Base-by-base conservation (phyloP, 441 rosid genomes). In the Daphne laureola region DNA sequence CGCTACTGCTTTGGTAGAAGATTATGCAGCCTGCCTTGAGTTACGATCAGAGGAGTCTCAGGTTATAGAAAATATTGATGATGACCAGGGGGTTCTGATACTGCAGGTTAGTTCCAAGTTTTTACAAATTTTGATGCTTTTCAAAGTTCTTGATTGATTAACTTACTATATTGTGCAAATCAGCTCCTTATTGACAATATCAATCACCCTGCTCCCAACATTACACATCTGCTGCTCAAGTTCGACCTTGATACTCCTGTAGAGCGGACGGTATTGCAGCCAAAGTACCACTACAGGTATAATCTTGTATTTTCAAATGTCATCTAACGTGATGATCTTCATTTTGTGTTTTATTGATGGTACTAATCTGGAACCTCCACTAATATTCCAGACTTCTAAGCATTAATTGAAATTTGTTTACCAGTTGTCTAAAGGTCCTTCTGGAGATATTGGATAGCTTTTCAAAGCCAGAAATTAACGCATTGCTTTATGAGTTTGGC, bases 1-100 rank as follows among this genome's bases (percentile, higher is more conserved):
- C 52, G 89, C 91, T 14, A 72, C 59, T 63, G 63, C 76, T 56
- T 76, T 93, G 77, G 76, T 77, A 49, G 99, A 87, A 76, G 99
- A 93, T 67, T 93, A 93, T 73, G 97, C 99, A 25, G 77, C 94
- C 64, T 90, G 99, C 73, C 99, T 93, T 61, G 97, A 90, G 81
- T 59, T 69, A 55, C 84, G 93, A 59, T 76, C 84, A 17, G 90
- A 90, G 72, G 99, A 90, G 73, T 76, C 74, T 55, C 90, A 80
- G 70, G 71, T 72, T 52, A 65, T 69, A 60, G 97, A 87, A 68
- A 85, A 82, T 61, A 77, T 82, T 52, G 66, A 67, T 61, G 86
- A 83, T 75, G 98, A 93, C 66, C 78, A 83, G 1, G 98, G 96
- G 62, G 78, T 87, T 64, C 82, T 90, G 54, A 83, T 93, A 66